These are phyloP conservation scores for Maudiozyma bulderi DNA, from an alignment of 805 yeast genomes.

Conservation along the genomic window DNA sequence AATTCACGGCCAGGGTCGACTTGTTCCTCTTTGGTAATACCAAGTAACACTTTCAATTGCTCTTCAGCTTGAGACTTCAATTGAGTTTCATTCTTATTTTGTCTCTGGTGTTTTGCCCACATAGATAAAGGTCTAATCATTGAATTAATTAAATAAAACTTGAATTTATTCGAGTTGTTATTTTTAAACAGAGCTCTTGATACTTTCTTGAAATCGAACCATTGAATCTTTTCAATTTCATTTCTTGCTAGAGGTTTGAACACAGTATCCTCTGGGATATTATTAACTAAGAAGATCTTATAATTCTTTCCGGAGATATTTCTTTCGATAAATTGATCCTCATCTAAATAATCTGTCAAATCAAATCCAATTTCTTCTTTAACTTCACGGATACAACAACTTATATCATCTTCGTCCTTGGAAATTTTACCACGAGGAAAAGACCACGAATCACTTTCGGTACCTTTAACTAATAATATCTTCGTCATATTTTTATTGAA, in stretches of 20 bases:
- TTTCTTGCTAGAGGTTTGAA: constrained; percentile 79
- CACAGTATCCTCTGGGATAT: constrained; percentile 65
- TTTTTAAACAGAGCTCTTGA: constrained; percentile 26
- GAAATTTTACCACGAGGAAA: constrained; percentile 96
- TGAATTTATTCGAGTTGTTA: constrained; percentile 20
- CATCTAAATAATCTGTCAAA: constrained; percentile 54
- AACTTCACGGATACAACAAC: constrained; percentile 87
- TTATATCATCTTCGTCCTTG: constrained; percentile 79
- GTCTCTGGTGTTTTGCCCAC: constrained; percentile 49
- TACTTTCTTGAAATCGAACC: constrained; percentile 54
- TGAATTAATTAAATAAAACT: constrained; percentile 31
- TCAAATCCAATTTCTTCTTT: constrained; percentile 92
- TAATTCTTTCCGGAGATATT: constrained; percentile 76
- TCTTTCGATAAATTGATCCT: constrained; percentile 69
- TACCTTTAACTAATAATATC: constrained; percentile 73
- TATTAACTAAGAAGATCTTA: constrained; percentile 66
- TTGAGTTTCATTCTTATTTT: constrained; percentile 44
- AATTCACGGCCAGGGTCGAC: constrained; percentile 71
- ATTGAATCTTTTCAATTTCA: constrained; percentile 76
- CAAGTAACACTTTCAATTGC: constrained; percentile 54
- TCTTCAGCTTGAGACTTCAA: constrained; percentile 54
- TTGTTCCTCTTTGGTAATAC: constrained; percentile 36
- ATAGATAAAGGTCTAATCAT: constrained; percentile 36
- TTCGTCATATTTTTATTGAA: constrained; percentile 63
- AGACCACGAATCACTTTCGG: constrained; percentile 79